Conservation (phyloP, 495 filamentous ascomycete species). For the Pyrenula massariospora region DNA sequence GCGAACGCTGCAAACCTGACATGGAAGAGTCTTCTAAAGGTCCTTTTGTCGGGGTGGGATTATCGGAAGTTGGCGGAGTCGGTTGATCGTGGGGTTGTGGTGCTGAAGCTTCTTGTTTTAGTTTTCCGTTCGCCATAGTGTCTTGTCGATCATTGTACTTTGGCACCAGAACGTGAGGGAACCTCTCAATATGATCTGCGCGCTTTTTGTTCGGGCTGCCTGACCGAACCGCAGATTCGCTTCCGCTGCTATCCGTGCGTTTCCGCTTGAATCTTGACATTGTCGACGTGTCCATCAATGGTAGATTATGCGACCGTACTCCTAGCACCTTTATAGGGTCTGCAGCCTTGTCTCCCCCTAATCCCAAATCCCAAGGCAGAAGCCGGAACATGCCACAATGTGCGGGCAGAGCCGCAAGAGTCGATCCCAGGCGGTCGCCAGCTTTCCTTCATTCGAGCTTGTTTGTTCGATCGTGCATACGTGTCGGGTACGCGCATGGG, state of each 20-base stretch:
- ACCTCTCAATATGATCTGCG: background rate
- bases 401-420: background rate
- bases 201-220: background rate
- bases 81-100: slow-evolving; percentile 3
- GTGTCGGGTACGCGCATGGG: background rate
- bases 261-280: slow-evolving; percentile 44
- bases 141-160: background rate
- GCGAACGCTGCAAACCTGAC: slow-evolving; percentile 10
- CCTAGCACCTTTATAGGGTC: slow-evolving; percentile 35
- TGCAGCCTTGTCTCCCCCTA: slow-evolving; percentile 41
- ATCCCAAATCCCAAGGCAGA: slow-evolving; percentile 42
- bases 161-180: background rate
- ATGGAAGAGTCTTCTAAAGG: slow-evolving; percentile 1
- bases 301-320: slow-evolving; percentile 19
- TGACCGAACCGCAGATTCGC: background rate
- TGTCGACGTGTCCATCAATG: slow-evolving; percentile 27
- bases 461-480: background rate
- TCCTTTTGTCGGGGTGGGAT: background rate
- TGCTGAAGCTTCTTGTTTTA: background rate
- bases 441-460: background rate
- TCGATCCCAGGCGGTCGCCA: background rate
- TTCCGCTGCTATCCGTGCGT: slow-evolving; percentile 18
- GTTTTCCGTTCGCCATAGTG: background rate
- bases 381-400: slow-evolving; percentile 44
- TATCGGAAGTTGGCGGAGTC: background rate